phyloP scores from a whole-genome alignment of 2,329 filamentous ascomycete genomes.

The Fusarium papillatum region DNA sequence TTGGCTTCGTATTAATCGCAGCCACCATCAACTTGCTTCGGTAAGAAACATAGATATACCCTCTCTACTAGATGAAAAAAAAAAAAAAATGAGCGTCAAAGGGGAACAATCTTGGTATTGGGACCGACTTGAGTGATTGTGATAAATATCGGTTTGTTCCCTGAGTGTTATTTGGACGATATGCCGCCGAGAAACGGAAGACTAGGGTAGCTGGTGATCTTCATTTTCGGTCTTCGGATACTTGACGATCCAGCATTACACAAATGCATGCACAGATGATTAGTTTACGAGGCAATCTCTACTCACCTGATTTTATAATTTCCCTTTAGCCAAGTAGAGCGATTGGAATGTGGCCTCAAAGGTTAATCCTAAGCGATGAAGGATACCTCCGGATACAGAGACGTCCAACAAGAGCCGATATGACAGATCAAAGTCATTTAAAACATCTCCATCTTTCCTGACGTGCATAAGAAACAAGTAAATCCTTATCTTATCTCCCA shows the following conservation, averaged over 20 bases:
- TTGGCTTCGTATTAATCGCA: not conserved
- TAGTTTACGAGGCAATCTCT: not conserved
- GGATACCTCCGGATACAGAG: not conserved
- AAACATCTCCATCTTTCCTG: not conserved
- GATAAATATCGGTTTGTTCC: not conserved
- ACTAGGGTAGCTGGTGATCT: not conserved
- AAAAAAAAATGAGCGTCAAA: not conserved
- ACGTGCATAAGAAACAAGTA: not conserved
- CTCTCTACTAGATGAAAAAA: not conserved
- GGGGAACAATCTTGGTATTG: not conserved
- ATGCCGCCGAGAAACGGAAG: not conserved
- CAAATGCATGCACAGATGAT: not conserved
- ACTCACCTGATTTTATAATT: not conserved
- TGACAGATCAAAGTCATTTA: not conserved
- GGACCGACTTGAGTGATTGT: not conserved
- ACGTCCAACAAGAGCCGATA: not conserved
- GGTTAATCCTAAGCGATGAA: not conserved
- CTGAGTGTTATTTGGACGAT: not conserved
- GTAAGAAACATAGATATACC: not conserved
- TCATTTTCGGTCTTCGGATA: not conserved
- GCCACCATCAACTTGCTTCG: not conserved
- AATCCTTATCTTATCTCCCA: not conserved
- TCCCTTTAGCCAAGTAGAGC: accelerated
- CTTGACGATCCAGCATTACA: not conserved
- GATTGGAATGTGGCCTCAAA: not conserved